A percentile compares a stretch with the other conserved stretches of the same genome.
Evolutionary conservation across 2,329 filamentous ascomycete species (phyloP).

Genomic region (Alternaria brassicicola): DNA sequence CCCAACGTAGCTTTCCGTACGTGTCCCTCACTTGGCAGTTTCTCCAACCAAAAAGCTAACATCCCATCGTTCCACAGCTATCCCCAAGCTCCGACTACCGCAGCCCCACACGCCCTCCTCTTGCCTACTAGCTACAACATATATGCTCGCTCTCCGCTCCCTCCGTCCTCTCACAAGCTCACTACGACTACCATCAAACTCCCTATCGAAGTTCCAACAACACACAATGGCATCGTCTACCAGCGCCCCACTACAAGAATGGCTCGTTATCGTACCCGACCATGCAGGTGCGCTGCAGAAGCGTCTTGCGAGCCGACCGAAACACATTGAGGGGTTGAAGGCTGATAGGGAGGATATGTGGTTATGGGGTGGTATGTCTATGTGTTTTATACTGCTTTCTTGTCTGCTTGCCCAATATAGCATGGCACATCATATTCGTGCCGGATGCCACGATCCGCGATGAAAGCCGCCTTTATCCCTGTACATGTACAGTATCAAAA

Average conservation of each 20-base stretch:
- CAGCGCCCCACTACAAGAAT: conserved; percentile 49
- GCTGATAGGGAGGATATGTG: conserved; percentile 39
- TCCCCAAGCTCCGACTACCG: background rate
- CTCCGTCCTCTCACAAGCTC: background rate
- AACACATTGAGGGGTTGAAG: conserved; percentile 42
- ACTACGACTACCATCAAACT: background rate
- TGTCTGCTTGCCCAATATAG: background rate
- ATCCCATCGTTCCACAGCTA: background rate
- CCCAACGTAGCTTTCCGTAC: background rate
- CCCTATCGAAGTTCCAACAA: background rate
- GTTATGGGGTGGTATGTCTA: conserved; percentile 44
- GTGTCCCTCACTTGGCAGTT: background rate
- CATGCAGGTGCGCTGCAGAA: conserved; percentile 50
- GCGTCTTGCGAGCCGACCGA: conserved; percentile 51
- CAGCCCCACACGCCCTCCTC: conserved; percentile 1
- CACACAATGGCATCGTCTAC: conserved; percentile 31
- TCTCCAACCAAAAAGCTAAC: background rate
- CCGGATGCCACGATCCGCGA: no score
- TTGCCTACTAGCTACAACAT: background rate
- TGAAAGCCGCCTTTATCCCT: no score
- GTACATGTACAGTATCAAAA: no score
- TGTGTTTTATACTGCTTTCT: background rate
- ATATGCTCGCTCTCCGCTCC: conserved; percentile 16
- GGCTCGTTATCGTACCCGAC: conserved; percentile 59
- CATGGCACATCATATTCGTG: no score